Percentiles rank a stretch among this genome's conserved stretches.
phyloP scores from a whole-genome alignment of 2,329 filamentous ascomycete species.

The Microdochium nivale region DNA sequence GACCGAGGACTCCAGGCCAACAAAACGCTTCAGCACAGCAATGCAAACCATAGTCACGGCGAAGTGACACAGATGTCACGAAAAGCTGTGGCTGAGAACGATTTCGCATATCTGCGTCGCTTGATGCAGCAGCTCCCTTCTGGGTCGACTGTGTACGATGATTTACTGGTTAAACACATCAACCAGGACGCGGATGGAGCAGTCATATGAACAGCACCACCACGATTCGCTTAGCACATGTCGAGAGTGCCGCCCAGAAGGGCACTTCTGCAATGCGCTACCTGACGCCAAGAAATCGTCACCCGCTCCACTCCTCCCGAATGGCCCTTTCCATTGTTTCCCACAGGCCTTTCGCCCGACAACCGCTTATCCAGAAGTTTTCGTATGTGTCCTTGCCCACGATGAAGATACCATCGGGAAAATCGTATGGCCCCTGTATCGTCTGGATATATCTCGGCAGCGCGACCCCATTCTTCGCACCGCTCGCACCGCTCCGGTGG shows the following conservation, averaged over 20 bases:
- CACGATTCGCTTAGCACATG: conserved; percentile 14
- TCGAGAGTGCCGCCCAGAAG: not conserved
- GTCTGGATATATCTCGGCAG: conserved; percentile 16
- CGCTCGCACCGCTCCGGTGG: not conserved
- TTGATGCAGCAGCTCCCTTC: conserved; percentile 29
- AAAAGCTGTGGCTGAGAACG: conserved; percentile 22
- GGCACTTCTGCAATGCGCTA: not conserved
- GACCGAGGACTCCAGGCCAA: not conserved
- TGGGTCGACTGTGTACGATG: conserved; percentile 26
- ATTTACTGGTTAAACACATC: conserved; percentile 27
- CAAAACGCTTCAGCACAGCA: not conserved
- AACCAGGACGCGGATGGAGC: conserved; percentile 2
- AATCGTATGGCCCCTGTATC: conserved; percentile 11
- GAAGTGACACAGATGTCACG: conserved; percentile 2
- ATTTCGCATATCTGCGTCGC: conserved; percentile 25
- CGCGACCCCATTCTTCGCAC: conserved; percentile 3
- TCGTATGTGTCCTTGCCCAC: conserved; percentile 18
- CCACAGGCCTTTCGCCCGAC: conserved; percentile 15
- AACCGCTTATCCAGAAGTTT: conserved; percentile 19
- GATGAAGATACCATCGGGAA: conserved; percentile 17
- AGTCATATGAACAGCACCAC: conserved; percentile 18
- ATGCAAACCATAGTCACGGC: not conserved
- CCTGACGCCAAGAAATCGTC: not conserved
- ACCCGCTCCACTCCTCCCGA: not conserved
- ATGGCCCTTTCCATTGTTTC: conserved; percentile 9